Evolutionary conservation across 179 eudicot species (phyloP).

Genomic region (Beta corolliflora): DNA sequence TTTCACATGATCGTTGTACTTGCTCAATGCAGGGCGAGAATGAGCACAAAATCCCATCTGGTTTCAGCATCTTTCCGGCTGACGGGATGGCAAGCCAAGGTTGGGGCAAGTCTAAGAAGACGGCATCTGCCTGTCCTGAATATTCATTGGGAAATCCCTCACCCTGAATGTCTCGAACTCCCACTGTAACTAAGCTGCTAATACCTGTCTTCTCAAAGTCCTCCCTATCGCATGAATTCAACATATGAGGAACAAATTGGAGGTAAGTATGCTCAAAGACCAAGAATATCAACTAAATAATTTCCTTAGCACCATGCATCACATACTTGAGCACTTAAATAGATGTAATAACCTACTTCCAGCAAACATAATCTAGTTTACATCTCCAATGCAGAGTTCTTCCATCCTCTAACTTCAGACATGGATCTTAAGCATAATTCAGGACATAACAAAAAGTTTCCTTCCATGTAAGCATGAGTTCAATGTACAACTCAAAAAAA

Average conservation of each 20-base stretch:
- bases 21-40: slow-evolving; percentile 98
- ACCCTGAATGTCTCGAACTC: slow-evolving; percentile 90
- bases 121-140: slow-evolving; percentile 68
- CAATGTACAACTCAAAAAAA: background rate
- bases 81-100: slow-evolving; percentile 96
- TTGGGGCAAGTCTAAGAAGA: slow-evolving; percentile 85
- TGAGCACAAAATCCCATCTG: slow-evolving; percentile 86
- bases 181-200: slow-evolving; percentile 74
- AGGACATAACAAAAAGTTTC: background rate
- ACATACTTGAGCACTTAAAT: background rate
- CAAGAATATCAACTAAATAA: background rate
- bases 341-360: background rate
- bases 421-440: background rate
- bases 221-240: slow-evolving; percentile 46
- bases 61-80: slow-evolving; percentile 78
- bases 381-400: background rate
- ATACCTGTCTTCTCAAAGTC: slow-evolving; percentile 83
- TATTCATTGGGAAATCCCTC: slow-evolving; percentile 86
- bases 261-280: background rate
- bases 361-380: background rate
- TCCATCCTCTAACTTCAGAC: background rate
- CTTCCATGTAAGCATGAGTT: background rate
- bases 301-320: background rate
- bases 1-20: slow-evolving; percentile 84
- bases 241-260: background rate